These are phyloP conservation scores for Tricholoma bakamatsutake DNA, from an alignment of 768 basidiomycete genomes.

Conservation along the genomic window DNA sequence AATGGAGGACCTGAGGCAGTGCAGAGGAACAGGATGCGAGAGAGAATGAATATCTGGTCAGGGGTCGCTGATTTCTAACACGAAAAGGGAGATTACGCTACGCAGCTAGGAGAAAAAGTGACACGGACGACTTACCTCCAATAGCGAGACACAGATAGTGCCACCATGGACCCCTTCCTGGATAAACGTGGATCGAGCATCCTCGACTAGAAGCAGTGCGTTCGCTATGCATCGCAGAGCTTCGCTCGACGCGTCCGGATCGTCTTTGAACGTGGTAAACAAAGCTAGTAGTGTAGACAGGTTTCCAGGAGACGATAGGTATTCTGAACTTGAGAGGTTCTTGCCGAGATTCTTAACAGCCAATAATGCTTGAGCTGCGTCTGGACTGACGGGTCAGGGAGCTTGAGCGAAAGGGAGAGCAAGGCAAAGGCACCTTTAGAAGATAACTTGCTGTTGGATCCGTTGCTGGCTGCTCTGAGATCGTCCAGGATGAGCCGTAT, in stretches of 20 bases:
- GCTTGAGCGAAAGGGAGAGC: not conserved
- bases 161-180: slow-evolving; percentile 60
- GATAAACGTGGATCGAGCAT: slow-evolving; percentile 53
- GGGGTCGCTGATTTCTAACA: slow-evolving; percentile 53
- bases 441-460: slow-evolving; percentile 43
- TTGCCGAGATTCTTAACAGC: slow-evolving; percentile 74
- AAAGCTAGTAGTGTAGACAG: slow-evolving; percentile 50
- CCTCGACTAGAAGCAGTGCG: slow-evolving; percentile 63
- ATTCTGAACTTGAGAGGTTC: slow-evolving; percentile 58
- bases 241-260: slow-evolving; percentile 56
- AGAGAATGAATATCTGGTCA: slow-evolving; percentile 68
- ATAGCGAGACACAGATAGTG: slow-evolving; percentile 43
- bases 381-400: slow-evolving; percentile 31
- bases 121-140: slow-evolving; percentile 43
- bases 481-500: slow-evolving; percentile 57
- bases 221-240: slow-evolving; percentile 78
- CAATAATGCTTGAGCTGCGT: slow-evolving; percentile 59
- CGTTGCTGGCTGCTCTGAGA: slow-evolving; percentile 32
- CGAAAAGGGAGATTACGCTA: not conserved
- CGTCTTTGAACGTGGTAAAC: slow-evolving; percentile 48
- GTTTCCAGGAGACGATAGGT: slow-evolving; percentile 50
- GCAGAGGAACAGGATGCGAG: slow-evolving; percentile 70
- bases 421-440: slow-evolving; percentile 43
- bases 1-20: slow-evolving; percentile 51
- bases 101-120: not conserved